These are phyloP conservation scores for Fusarium pilosicola DNA, from an alignment of 2,329 filamentous ascomycete genomes.

Conservation along the genomic window DNA sequence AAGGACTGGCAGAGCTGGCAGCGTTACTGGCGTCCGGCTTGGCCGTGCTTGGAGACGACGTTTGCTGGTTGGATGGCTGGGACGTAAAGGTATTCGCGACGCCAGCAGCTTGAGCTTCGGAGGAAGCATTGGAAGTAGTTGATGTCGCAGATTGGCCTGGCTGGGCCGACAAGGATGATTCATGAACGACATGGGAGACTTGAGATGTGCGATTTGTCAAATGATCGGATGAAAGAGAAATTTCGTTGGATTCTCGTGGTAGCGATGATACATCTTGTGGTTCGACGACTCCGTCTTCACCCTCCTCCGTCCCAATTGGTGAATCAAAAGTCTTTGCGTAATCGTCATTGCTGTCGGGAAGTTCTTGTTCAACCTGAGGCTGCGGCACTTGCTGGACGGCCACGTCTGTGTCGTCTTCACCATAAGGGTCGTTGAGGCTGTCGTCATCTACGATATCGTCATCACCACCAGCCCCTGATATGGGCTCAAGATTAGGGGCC, in stretches of 20 bases:
- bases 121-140: constrained; percentile 43
- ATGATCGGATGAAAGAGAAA: constrained; percentile 53
- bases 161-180: constrained; percentile 44
- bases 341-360: constrained; percentile 56
- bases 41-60: constrained; percentile 41
- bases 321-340: constrained; percentile 64
- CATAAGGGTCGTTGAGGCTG: constrained; percentile 61
- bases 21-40: constrained; percentile 43
- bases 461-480: constrained; percentile 49
- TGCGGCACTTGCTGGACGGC: constrained; percentile 42
- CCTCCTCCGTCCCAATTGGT: constrained; percentile 52
- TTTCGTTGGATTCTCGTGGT: constrained; percentile 55
- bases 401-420: constrained; percentile 50
- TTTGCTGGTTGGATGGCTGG: constrained; percentile 38
- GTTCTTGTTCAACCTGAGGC: constrained; percentile 44
- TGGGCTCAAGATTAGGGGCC: constrained; percentile 47
- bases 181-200: constrained; percentile 47
- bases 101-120: constrained; percentile 43
- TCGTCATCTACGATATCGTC: constrained; percentile 57
- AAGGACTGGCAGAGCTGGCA: constrained; percentile 45
- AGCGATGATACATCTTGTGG: constrained; percentile 58
- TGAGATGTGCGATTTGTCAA: constrained; percentile 49
- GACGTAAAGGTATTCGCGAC: constrained; percentile 32
- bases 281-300: constrained; percentile 49
- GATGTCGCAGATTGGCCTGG: constrained; percentile 39